These are phyloP conservation scores for Dionaea muscipula DNA, from an alignment of 179 eudicot genomes.

Conservation along the genomic window DNA sequence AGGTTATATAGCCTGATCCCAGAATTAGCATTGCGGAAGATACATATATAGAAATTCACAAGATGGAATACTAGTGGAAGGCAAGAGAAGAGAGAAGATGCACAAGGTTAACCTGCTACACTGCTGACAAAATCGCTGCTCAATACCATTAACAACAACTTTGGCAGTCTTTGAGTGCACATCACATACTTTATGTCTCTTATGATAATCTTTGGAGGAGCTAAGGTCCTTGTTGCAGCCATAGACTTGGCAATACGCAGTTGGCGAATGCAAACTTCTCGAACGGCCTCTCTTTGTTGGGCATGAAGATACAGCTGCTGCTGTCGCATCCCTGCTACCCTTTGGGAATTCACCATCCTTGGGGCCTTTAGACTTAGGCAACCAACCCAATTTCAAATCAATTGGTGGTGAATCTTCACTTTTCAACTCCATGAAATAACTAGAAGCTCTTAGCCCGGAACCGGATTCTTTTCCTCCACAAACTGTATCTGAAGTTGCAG, in stretches of 20 bases:
- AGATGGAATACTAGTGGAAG: too few relatives aligned
- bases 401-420: conserved; percentile 18
- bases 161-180: conserved; percentile 50
- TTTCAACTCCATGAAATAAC: conserved; percentile 14
- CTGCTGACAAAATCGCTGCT: conserved; percentile 74
- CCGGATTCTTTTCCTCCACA: conserved; percentile 13
- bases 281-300: conserved; percentile 28
- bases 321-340: conserved; percentile 5
- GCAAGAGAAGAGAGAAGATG: neutral
- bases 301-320: conserved; percentile 9
- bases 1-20: too few relatives aligned
- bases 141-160: conserved; percentile 51
- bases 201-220: conserved; percentile 53
- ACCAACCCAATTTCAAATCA: conserved; percentile 57
- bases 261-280: conserved; percentile 18
- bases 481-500: conserved; percentile 4
- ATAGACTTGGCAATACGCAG: conserved; percentile 51
- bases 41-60: too few relatives aligned
- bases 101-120: conserved; percentile 54
- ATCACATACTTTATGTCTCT: conserved; percentile 59
- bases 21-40: too few relatives aligned
- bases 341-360: conserved; percentile 14
- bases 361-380: conserved; percentile 15
- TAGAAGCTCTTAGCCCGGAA: conserved; percentile 9
- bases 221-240: conserved; percentile 65